Conservation (phyloP, 441 rosid species). For the Eruca vesicaria region DNA sequence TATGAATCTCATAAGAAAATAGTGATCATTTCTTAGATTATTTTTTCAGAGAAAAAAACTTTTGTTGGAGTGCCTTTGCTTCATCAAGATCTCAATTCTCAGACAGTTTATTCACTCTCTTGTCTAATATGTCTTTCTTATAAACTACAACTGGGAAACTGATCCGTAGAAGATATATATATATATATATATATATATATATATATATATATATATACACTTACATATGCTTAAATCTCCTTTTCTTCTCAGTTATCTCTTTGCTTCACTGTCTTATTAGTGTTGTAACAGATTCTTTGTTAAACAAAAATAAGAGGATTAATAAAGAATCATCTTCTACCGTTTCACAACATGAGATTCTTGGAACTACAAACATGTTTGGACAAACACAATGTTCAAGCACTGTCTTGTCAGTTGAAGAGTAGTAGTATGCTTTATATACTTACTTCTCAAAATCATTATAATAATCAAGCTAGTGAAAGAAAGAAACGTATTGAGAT, state of each 20-base stretch:
- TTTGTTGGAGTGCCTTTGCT: constrained; percentile 45
- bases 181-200: too few relatives aligned
- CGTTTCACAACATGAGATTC: constrained; percentile 52
- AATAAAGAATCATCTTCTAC: constrained; percentile 28
- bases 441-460: constrained; percentile 53
- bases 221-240: neutral
- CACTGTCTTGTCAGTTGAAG: constrained; percentile 55
- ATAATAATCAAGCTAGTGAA: constrained; percentile 47
- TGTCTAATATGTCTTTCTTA: too few relatives aligned
- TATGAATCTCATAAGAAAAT: too few relatives aligned
- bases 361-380: constrained; percentile 61
- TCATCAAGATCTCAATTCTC: constrained; percentile 36
- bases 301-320: constrained; percentile 38
- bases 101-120: constrained; percentile 48
- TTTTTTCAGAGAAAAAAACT: constrained; percentile 30
- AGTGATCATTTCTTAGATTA: too few relatives aligned
- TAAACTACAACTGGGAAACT: too few relatives aligned
- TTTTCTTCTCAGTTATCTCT: constrained; percentile 6
- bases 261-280: neutral
- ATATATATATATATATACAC: too few relatives aligned
- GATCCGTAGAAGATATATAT: too few relatives aligned
- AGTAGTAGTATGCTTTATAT: constrained; percentile 48
- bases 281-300: constrained; percentile 50
- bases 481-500: neutral
- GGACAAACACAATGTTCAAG: constrained; percentile 46